Evolutionary conservation across 768 basidiomycete species (phyloP), one percentile per base, ranked within the genome.

Genomic region (Auriculariales sp.): DNA sequence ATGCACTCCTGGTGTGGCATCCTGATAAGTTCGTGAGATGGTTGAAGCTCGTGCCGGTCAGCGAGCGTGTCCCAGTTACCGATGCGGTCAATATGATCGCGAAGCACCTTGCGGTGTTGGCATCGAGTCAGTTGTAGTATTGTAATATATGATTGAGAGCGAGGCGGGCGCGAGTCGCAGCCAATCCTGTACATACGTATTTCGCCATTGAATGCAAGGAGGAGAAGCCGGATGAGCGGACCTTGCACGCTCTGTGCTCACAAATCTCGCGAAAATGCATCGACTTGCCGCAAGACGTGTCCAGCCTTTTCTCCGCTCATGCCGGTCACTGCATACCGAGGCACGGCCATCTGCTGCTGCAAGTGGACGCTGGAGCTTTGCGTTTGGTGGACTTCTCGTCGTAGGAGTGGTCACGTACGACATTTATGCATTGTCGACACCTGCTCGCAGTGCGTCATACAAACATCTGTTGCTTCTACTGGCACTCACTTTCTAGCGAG

Each of bases 1-100:
- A 62, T 25, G 83, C 81, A 0, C 71, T 83, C 61, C 72, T 83
- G 19, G 70, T 82, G 35, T 88, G 84, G 84, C 86, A 90, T 59
- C 87, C 86, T 3, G 86, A 89, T 62, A 87, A 87, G 60, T 44
- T 44, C 15, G 15, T 25, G 39, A 44, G 22, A 10, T 44, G 39
- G 39, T 25, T 44, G 19, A 5, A 12, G 39, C 22, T 11, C 22
- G 39, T 44, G 19, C 39, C 14, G 22, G 44, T 46, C 19, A 29
- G 46, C 9, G 42, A 51, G 10, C 6, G 39, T 29, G 50, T 29
- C 3, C 12, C 10, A 9, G 50, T 46, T 19, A 51, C 32, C 15
- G 44, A 45, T 3, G 50, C 44, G 28, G 50, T 45, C 22, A 45
- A 51, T 24, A 31, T 44, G 15, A 44, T 51, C 19, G 50, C 50